Percentiles rank a stretch among this genome's conserved stretches.
Conservation (phyloP, 177 flowering plant species). For the Vitis hybrid region DNA sequence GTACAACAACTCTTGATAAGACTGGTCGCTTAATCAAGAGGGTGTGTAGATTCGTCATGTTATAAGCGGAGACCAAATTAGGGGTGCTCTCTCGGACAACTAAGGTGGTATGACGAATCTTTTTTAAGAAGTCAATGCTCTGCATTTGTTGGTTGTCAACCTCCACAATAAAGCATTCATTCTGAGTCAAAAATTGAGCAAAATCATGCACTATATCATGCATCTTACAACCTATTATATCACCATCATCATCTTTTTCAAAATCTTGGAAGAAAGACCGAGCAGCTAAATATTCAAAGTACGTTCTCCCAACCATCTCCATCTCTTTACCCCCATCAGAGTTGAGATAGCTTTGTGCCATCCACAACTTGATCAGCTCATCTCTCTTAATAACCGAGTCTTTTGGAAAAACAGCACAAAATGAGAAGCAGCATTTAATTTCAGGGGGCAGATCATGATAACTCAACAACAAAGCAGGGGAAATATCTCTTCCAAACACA, state of each 20-base stretch:
- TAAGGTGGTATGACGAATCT: background rate
- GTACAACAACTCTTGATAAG: too few species aligned
- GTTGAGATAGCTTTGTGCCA: too few species aligned
- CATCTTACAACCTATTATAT: constrained; percentile 6
- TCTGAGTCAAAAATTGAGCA: background rate
- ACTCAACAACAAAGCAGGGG: constrained; percentile 7
- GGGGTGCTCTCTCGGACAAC: background rate
- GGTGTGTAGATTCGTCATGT: background rate
- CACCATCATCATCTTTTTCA: background rate
- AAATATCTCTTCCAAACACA: background rate
- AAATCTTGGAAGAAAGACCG: constrained; percentile 26
- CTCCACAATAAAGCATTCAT: background rate
- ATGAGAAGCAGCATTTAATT: too few species aligned
- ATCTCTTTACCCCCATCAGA: background rate
- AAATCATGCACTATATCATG: constrained; percentile 29
- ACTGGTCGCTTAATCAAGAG: too few species aligned
- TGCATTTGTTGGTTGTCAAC: background rate
- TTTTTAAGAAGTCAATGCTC: background rate
- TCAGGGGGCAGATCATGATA: constrained; percentile 8
- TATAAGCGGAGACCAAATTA: background rate
- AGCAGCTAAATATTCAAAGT: constrained; percentile 10
- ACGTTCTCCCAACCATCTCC: constrained; percentile 18
- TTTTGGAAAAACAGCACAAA: background rate
- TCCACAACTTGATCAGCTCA: too few species aligned
- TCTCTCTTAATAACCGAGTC: background rate